phyloP scores from a whole-genome alignment of 2,329 filamentous ascomycete genomes.

The Trichophyton mentagrophytes region DNA sequence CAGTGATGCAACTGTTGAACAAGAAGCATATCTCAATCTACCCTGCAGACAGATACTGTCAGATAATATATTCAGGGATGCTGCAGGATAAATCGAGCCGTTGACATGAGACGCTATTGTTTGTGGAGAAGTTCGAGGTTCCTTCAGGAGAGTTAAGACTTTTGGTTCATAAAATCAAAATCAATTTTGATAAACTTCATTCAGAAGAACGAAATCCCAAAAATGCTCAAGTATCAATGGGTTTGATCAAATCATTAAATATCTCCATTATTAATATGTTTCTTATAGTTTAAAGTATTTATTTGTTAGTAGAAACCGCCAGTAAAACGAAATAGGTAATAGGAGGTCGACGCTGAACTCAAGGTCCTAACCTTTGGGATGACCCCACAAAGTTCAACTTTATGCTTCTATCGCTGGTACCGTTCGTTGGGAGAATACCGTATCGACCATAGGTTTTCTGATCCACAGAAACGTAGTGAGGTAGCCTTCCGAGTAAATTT shows the following conservation, averaged over 20 bases:
- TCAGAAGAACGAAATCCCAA: too few species aligned
- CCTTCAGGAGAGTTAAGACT: too few species aligned
- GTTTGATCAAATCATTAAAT: too few species aligned
- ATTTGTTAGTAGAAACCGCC: neutral
- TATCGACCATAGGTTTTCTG: conserved; percentile 93
- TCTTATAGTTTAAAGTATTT: neutral
- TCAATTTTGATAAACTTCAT: too few species aligned
- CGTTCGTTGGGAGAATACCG: conserved; percentile 58
- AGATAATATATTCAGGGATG: neutral
- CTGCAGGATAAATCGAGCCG: too few species aligned
- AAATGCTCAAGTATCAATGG: too few species aligned
- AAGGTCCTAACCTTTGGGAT: conserved; percentile 58
- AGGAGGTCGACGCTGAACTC: conserved; percentile 17
- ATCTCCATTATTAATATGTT: too few species aligned
- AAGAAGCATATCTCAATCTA: neutral
- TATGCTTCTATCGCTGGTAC: conserved; percentile 20
- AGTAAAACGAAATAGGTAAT: neutral
- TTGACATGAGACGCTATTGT: too few species aligned
- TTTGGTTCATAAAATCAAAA: too few species aligned
- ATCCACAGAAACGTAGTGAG: conserved; percentile 87
- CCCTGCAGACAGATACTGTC: neutral
- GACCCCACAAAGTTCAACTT: conserved; percentile 49
- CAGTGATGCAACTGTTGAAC: neutral
- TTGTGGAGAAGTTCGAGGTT: too few species aligned
- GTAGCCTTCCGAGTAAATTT: conserved; percentile 68